Base-by-base conservation (phyloP, 495 filamentous ascomycete genomes). In the Choiromyces venosus region DNA sequence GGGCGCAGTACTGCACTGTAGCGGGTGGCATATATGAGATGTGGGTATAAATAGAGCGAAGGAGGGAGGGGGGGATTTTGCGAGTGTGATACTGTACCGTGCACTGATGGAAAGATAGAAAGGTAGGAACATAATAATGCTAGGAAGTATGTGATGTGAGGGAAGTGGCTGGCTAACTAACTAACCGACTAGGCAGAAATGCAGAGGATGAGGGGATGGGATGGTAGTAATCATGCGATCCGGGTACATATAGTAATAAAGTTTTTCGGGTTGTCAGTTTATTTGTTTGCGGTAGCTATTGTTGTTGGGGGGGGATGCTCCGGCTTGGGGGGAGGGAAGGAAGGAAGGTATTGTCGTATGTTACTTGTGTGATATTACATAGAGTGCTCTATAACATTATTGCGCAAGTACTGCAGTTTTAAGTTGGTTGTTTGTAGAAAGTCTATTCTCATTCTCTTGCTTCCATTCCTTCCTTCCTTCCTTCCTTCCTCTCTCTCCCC, bases 121-220 rank as follows among this genome's bases (percentile, higher is more conserved):
- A 29, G 46, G 9, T 2, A 14, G 25, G 52, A 29, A 25, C 25
- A 29, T 56, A 10, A 10, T 61, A 0, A 29, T 33, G 52, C 52
- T 10, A 16, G 16, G 52, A 16, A 33, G 52, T 61, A n/a, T n/a
- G n/a, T n/a, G n/a, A n/a, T 61, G 52, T n/a, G 52, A 61, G 25
- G 52, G n/a, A 33, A 33, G n/a, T 61, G 8, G 52, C 16, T n/a
- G n/a, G n/a, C n/a, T n/a, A n/a, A n/a, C n/a, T n/a, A n/a, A n/a
- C n/a, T n/a, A n/a, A n/a, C n/a, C n/a, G n/a, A n/a, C n/a, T 61
- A 61, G 52, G 52, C 52, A 61, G 52, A 33, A 61, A 33, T 61
- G 52, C 2, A 2, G 52, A 16, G 25, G 6, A 25, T 14, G 3
- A 33, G 52, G 12, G n/a, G 25, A 29, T 61, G n/a, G 0, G 1